These are phyloP conservation scores for Alternaria solani DNA, from an alignment of 2,329 filamentous ascomycete species.

Conservation along the genomic window DNA sequence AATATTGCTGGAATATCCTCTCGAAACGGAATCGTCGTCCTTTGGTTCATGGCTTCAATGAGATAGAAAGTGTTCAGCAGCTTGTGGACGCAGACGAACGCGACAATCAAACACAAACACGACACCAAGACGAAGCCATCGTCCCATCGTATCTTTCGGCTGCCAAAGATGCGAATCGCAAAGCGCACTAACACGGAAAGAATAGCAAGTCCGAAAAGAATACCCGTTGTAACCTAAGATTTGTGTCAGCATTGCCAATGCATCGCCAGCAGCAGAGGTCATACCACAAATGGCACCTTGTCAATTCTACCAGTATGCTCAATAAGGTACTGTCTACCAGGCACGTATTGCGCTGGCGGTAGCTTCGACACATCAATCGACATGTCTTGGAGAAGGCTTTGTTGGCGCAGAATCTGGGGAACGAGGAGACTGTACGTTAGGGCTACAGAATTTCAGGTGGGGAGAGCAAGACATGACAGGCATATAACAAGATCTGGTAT, in stretches of 20 bases:
- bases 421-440: not conserved
- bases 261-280: not conserved
- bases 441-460: not conserved
- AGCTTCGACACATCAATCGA: slow-evolving; percentile 2
- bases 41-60: slow-evolving; percentile 14
- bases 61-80: slow-evolving; percentile 11
- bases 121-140: slow-evolving; percentile 1
- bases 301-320: slow-evolving; percentile 6
- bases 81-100: slow-evolving; percentile 5
- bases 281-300: slow-evolving; percentile 3
- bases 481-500: not conserved
- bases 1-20: slow-evolving; percentile 9
- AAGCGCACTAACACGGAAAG: slow-evolving; percentile 3
- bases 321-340: slow-evolving; percentile 2
- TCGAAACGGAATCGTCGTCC: slow-evolving; percentile 1
- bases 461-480: not conserved
- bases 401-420: not conserved
- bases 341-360: slow-evolving; percentile 5
- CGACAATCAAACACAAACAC: not conserved
- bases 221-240: not conserved
- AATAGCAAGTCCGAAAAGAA: slow-evolving; percentile 4
- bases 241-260: not conserved
- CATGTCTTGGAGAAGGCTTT: not conserved
- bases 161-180: slow-evolving; percentile 6
- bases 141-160: slow-evolving; percentile 7